phyloP scores from a whole-genome alignment of 2,329 filamentous ascomycete genomes.

The Neospermospora avenae region DNA sequence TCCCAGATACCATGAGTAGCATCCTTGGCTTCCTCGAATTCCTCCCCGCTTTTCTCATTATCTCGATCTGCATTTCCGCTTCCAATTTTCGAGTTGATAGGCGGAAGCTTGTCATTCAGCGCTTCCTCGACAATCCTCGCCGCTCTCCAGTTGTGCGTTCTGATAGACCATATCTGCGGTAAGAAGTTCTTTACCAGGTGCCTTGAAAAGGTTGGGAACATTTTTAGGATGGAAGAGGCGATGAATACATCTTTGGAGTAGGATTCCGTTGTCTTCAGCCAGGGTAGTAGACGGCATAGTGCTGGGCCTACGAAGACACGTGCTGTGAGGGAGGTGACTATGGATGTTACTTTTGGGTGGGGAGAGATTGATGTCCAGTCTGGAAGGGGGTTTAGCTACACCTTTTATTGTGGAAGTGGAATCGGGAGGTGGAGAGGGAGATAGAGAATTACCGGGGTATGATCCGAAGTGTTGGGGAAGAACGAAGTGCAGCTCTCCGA shows the following conservation, averaged over 20 bases:
- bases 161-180: neutral
- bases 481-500: neutral
- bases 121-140: neutral
- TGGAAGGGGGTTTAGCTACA: too few relatives aligned
- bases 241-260: slow-evolving; percentile 6
- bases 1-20: neutral
- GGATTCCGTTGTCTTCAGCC: neutral
- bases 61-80: too few relatives aligned
- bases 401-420: too few relatives aligned
- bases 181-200: neutral
- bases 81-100: too few relatives aligned
- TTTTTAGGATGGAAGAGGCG: neutral
- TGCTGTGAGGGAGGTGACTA: neutral
- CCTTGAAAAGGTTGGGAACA: neutral
- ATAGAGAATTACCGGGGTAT: neutral
- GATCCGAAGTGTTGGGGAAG: neutral
- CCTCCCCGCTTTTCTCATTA: neutral
- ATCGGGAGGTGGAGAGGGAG: too few relatives aligned
- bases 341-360: neutral
- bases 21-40: neutral
- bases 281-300: neutral
- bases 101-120: neutral
- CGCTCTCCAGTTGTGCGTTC: neutral
- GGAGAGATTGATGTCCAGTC: neutral
- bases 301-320: neutral